A percentile compares a stretch with the other conserved stretches of the same genome.
Evolutionary conservation across 371 early-diverging fungal genomes (phyloP).

Genomic region (Mucor indicus): DNA sequence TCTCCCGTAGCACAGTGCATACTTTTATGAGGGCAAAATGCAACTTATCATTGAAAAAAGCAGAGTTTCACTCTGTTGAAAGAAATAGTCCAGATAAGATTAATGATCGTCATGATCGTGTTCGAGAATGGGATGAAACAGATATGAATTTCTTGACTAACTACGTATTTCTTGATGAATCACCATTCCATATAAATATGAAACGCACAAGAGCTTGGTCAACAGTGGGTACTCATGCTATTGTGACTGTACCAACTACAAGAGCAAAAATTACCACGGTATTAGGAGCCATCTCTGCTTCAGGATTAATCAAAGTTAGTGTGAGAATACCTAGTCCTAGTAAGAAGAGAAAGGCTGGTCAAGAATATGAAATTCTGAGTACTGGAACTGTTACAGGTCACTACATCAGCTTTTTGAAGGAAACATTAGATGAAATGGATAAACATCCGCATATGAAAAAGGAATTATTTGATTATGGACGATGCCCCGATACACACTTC

Average conservation of each 20-base stretch:
- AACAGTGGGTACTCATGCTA: constrained; percentile 8
- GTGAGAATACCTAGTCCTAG: neutral
- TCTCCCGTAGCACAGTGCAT: constrained; percentile 9
- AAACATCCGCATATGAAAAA: neutral
- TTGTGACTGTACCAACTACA: constrained; percentile 13
- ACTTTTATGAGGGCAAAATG: constrained; percentile 7
- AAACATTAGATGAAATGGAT: constrained; percentile 2
- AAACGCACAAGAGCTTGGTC: constrained; percentile 17
- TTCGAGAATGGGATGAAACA: constrained; percentile 10
- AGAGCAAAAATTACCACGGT: constrained; percentile 4
- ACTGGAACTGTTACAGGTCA: constrained; percentile 23
- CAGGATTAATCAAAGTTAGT: constrained; percentile 1
- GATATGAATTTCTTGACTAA: constrained; percentile 13
- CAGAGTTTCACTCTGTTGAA: constrained; percentile 4
- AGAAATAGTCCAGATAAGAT: constrained; percentile 12
- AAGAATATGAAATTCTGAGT: neutral
- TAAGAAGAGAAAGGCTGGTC: neutral
- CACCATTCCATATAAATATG: constrained; percentile 16
- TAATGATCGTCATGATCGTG: constrained; percentile 6
- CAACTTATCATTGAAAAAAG: constrained; percentile 8
- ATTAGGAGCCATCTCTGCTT: constrained; percentile 5
- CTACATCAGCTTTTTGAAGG: constrained; percentile 9
- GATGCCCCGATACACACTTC: constrained; percentile 3
- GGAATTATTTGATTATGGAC: constrained; percentile 1
- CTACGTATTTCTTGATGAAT: constrained; percentile 15